Percentiles rank a stretch among this genome's conserved stretches.
These are phyloP conservation scores for Fusarium domesticum DNA, from an alignment of 2,329 filamentous ascomycete species.

Conservation along the genomic window DNA sequence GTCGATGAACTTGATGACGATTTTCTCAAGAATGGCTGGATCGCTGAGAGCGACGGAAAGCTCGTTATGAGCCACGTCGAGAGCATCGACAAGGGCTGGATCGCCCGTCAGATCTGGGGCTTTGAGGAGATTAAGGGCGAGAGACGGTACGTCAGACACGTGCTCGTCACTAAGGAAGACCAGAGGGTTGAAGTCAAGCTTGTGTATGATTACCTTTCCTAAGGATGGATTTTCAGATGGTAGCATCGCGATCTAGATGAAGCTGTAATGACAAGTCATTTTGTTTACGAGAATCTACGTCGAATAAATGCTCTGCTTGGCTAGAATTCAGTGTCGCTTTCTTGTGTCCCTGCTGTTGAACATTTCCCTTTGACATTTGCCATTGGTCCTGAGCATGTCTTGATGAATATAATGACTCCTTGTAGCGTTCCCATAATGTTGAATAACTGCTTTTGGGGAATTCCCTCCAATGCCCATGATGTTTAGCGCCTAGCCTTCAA, in stretches of 20 bases:
- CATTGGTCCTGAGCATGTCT: neutral
- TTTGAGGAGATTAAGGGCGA: slow-evolving; percentile 54
- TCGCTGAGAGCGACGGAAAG: slow-evolving; percentile 56
- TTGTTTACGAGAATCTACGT: neutral
- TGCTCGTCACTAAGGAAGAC: slow-evolving; percentile 50
- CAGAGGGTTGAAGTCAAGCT: slow-evolving; percentile 51
- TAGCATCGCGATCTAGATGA: neutral
- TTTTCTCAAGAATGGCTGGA: slow-evolving; percentile 57
- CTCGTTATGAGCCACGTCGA: slow-evolving; percentile 63
- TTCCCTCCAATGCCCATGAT: slow-evolving; percentile 24
- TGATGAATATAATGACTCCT: neutral
- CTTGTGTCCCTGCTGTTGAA: neutral
- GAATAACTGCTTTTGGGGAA: neutral
- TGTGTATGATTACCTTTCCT: slow-evolving; percentile 51
- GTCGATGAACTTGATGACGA: slow-evolving; percentile 52
- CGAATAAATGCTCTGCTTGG: neutral
- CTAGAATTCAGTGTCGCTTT: neutral
- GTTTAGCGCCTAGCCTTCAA: slow-evolving; percentile 7
- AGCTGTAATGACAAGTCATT: neutral
- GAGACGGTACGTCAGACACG: slow-evolving; percentile 52
- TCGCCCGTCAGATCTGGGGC: slow-evolving; percentile 58
- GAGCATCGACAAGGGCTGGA: slow-evolving; percentile 52
- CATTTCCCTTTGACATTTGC: neutral
- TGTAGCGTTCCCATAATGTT: neutral
- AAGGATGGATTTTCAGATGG: slow-evolving; percentile 1